Conservation (phyloP, 2,329 filamentous ascomycete genomes). For the Cytospora piceicola region DNA sequence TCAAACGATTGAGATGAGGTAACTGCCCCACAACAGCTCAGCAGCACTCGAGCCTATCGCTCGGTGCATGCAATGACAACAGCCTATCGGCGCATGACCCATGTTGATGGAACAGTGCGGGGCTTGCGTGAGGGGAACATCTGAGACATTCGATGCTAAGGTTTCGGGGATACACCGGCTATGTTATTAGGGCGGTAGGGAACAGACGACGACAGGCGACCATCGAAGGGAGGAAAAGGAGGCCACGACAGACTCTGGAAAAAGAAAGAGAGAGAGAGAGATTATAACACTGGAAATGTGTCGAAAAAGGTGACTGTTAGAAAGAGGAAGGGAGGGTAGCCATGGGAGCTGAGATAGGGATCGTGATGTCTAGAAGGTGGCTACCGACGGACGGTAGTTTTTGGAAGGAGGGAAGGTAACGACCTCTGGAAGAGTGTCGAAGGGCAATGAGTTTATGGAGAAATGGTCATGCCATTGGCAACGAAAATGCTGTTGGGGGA, state of each 20-base stretch:
- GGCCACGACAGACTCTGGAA: neutral
- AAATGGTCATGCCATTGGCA: neutral
- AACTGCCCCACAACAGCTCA: conserved; percentile 20
- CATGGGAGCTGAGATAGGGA: neutral
- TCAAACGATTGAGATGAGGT: conserved; percentile 2
- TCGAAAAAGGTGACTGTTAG: neutral
- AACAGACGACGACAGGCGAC: neutral
- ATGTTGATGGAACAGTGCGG: conserved; percentile 8
- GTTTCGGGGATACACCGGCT: neutral
- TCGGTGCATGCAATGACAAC: conserved; percentile 6
- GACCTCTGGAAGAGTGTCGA: neutral
- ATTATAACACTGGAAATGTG: neutral
- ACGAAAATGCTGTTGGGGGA: neutral
- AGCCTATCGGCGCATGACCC: conserved; percentile 1
- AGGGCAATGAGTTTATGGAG: neutral
- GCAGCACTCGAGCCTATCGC: neutral
- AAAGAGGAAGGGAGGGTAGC: neutral
- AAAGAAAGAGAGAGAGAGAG: neutral
- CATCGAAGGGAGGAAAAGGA: too few relatives aligned
- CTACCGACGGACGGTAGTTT: neutral
- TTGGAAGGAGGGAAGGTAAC: neutral
- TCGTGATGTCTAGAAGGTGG: neutral
- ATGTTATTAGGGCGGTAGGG: neutral
- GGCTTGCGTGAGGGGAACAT: conserved; percentile 3
- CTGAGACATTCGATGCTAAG: neutral